Evolutionary conservation across 2,329 filamentous ascomycete genomes (phyloP).

Genomic region (Botrytis byssoidea): DNA sequence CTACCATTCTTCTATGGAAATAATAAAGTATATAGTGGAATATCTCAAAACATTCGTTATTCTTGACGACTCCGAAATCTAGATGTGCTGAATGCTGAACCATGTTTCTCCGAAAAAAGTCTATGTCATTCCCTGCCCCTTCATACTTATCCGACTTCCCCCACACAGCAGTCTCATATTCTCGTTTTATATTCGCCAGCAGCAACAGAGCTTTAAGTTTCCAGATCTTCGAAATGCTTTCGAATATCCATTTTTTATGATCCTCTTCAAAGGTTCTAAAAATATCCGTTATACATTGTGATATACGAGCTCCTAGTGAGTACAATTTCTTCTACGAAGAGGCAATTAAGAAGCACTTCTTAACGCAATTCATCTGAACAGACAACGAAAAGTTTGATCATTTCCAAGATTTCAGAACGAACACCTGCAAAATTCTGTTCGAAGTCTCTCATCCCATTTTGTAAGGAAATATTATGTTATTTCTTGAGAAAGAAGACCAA

Average conservation of each 20-base stretch:
- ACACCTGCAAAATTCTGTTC: no score
- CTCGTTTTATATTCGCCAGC: not conserved
- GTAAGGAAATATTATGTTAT: accelerated
- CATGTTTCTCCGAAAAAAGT: not conserved
- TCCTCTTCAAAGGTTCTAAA: not conserved
- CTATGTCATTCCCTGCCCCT: not conserved
- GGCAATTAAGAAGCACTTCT: not conserved
- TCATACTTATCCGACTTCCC: not conserved
- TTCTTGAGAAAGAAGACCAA: not conserved
- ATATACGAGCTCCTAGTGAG: not conserved
- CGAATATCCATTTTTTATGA: not conserved
- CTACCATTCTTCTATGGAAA: not conserved
- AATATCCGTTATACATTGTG: not conserved
- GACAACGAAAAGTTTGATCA: not conserved
- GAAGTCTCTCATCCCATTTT: not conserved
- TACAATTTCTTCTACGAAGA: not conserved
- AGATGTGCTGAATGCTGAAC: not conserved
- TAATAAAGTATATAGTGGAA: not conserved
- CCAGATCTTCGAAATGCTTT: not conserved
- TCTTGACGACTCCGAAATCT: not conserved
- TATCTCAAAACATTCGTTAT: not conserved
- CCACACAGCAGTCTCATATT: not conserved
- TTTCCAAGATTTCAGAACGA: not conserved
- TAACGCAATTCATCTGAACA: not conserved
- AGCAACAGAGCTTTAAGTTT: not conserved